Conservation (phyloP, 192 early-diverging fungal species). For the Paraglomus occultum region DNA sequence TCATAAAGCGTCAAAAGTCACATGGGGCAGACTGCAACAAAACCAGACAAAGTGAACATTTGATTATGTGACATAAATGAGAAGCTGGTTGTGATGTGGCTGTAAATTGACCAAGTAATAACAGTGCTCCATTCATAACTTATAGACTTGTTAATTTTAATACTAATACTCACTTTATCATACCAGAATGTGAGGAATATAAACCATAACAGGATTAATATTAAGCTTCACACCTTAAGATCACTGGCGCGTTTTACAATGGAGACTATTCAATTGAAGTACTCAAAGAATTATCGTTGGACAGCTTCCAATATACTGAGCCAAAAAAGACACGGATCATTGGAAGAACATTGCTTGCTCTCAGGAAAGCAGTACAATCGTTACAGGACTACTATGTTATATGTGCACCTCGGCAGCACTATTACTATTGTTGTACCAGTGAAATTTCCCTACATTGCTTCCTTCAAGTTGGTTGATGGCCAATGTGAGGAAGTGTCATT, state of each 20-base stretch:
- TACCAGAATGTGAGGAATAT: no score
- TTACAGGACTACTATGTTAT: conserved; percentile 15
- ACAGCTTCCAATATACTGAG: conserved; percentile 12
- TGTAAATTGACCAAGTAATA: no score
- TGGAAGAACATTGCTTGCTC: conserved; percentile 21
- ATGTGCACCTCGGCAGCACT: no score
- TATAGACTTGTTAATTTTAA: no score
- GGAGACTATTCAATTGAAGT: conserved; percentile 7
- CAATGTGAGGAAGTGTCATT: conserved; percentile 8
- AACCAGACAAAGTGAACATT: no score
- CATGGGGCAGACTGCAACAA: no score
- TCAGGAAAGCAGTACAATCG: conserved; percentile 12
- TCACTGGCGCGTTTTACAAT: conserved; percentile 17
- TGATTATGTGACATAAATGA: no score
- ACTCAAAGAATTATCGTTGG: not conserved
- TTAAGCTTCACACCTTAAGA: conserved; percentile 17
- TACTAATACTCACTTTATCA: no score
- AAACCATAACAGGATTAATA: no score
- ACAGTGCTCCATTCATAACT: no score
- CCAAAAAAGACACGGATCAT: conserved; percentile 11
- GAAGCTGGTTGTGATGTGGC: no score
- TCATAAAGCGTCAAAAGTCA: no score
- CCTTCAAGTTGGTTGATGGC: conserved; percentile 13
- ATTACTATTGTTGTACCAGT: not conserved
- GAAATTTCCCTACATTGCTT: conserved; percentile 11